Evolutionary conservation across 176 grass and related monocot species (phyloP).

Genomic region (Panicum miliaceum): DNA sequence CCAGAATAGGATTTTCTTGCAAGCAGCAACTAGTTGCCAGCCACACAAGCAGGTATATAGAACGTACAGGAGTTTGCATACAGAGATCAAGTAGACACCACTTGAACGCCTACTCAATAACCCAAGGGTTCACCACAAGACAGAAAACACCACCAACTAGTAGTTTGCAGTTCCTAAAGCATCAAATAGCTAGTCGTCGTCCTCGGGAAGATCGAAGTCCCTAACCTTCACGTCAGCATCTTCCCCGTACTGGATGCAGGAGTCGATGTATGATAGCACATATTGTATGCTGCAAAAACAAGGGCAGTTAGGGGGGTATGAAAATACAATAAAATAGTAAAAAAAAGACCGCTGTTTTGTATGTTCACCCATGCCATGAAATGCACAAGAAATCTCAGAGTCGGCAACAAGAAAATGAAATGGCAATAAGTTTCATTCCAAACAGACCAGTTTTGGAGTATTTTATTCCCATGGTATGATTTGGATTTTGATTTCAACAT

Average conservation of each 20-base stretch:
- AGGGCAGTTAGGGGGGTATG: background rate
- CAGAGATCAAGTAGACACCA: background rate
- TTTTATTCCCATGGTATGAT: background rate
- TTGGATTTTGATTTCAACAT: background rate
- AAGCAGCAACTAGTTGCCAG: slow-evolving; percentile 5
- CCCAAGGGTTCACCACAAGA: background rate
- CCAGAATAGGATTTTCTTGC: background rate
- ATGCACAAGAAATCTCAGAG: background rate
- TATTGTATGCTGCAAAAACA: slow-evolving; percentile 76
- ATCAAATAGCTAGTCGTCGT: slow-evolving; percentile 53
- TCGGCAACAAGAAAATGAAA: background rate
- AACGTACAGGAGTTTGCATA: background rate
- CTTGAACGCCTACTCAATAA: background rate
- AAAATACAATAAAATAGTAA: slow-evolving; percentile 5
- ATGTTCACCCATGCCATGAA: background rate
- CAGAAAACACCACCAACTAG: background rate
- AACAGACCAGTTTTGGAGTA: background rate
- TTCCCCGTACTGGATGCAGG: slow-evolving; percentile 89
- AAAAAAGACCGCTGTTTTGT: background rate
- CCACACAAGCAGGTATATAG: background rate
- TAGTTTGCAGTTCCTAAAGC: background rate
- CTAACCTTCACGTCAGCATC: slow-evolving; percentile 83
- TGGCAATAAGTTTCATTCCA: background rate
- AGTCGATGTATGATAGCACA: slow-evolving; percentile 78
- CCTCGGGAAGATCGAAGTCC: slow-evolving; percentile 71